Evolutionary conservation across 257 asterid genomes (phyloP), one percentile per base, ranked within the genome.

Genomic region (Solanum corneliomulleri): DNA sequence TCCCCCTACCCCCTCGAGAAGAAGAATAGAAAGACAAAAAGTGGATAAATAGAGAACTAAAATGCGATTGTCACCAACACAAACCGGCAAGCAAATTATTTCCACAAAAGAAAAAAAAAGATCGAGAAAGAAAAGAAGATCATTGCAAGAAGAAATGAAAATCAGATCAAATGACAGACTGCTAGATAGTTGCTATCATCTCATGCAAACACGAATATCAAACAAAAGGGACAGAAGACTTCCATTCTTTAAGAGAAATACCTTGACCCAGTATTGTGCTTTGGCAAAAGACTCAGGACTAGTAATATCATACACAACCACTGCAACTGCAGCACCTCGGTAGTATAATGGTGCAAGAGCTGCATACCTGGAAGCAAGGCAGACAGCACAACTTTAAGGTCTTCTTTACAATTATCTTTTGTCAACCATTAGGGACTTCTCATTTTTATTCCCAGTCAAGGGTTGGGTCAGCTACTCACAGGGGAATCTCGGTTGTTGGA

Each of bases 181-280:
- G n/a, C 31, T 10, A 42, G 21, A 27, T 16, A 29, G 58, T 78
- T 27, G 25, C 16, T 45, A 47, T 78, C 41, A 45, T 27, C 84
- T 78, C 41, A 78, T 15, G 42, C 66, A 78, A 45, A 78, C 25
- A 78, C 3, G 42, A 78, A 27, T 47, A 80, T 41, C 29, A 29
- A 80, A 80, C 44, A 29, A 49, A 80, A 49, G 42, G 66, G 68
- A 49, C 62, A 80, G 41, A 80, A 29, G 44, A 4, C 69, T 27
- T 80, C 69, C 68, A 49, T 47, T 47, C 11, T 80, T 78, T 80
- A 80, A 80, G 45, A 9, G 44, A 80, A 71, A 49, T 92, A 95
- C 98, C 98, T 94, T 95, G 88, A 94, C 97, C 98, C 98, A 95
- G 81, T 94, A 95, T 86, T 94, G 96, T 31, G 98, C 98, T 90